Evolutionary conservation across 192 early-diverging fungal genomes (phyloP), one percentile per base, ranked within the genome.

Genomic region (Coemansia sp.): DNA sequence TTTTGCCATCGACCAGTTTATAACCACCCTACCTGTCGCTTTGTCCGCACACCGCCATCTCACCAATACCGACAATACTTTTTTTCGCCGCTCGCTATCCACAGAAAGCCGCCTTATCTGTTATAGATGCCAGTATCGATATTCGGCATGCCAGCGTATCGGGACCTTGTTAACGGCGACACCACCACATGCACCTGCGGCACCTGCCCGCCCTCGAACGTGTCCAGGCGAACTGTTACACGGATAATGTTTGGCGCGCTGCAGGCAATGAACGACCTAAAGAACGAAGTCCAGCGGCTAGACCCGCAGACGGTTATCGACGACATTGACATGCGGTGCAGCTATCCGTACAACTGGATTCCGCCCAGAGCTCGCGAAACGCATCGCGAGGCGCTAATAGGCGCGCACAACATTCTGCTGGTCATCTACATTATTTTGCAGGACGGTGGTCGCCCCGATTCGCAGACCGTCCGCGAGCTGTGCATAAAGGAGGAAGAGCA

Each of bases 331-430:
- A 11, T 50, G 14, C 56, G 56, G 3, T 60, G 62, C 28, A 50
- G 43, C 15, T 75, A 75, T 19, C 72, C 72, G 21, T 69, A 58
- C 46, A 75, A 68, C 58, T 68, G 61, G 65, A 51, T 75, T 7
- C 72, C 72, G 8, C 50, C 53, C 5, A 23, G 60, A 23, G 65
- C 51, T 1, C 42, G 50, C 11, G 53, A 61, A 6, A 56, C 66
- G 39, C 48, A 23, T 8, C 26, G 46, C 17, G 72, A 75, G 26
- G 58, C 51, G 5, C 65, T 75, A 1, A 51, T 69, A 25, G 72
- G 72, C 17, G 65, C 62, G 4, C 54, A 61, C 56, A 68, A 63
- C 54, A 69, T 75, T 4, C 47, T 75, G 32, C 29, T 64, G 2
- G 66, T 75, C 19, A 69, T 75, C 8, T 68, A 75, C 35, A 46